Percentiles rank a stretch among this genome's conserved stretches.
These are phyloP conservation scores for Camellia oleifera DNA, from an alignment of 179 eudicot species.

Conservation along the genomic window DNA sequence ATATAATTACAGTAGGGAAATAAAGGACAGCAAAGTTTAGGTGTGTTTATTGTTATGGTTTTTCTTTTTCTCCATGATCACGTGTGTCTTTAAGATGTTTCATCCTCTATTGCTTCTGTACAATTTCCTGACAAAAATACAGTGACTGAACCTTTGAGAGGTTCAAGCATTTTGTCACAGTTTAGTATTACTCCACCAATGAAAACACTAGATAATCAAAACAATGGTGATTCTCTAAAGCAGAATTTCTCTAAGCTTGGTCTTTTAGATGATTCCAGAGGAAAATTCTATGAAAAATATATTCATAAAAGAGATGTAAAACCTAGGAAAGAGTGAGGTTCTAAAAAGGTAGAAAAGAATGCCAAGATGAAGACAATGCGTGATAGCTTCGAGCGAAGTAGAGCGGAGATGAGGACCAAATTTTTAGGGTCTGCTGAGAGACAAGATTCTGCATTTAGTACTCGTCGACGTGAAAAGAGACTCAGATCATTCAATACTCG, in stretches of 20 bases:
- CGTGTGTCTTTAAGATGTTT: too few species aligned
- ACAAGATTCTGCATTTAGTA: slow-evolving; percentile 37
- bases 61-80: too few species aligned
- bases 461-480: slow-evolving; percentile 66
- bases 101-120: slow-evolving; percentile 21
- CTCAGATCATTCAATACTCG: slow-evolving; percentile 11
- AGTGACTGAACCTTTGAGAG: slow-evolving; percentile 29
- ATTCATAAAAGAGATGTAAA: slow-evolving; percentile 78
- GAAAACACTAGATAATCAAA: slow-evolving; percentile 34
- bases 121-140: slow-evolving; percentile 26
- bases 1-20: too few species aligned
- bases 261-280: slow-evolving; percentile 63
- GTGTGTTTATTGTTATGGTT: too few species aligned
- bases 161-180: slow-evolving; percentile 31
- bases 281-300: slow-evolving; percentile 64
- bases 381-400: slow-evolving; percentile 70
- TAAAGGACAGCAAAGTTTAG: too few species aligned
- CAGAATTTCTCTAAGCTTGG: slow-evolving; percentile 43
- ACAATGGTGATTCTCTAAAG: slow-evolving; percentile 43
- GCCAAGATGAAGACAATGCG: slow-evolving; percentile 72
- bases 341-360: slow-evolving; percentile 67
- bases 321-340: slow-evolving; percentile 77
- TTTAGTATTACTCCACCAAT: slow-evolving; percentile 30
- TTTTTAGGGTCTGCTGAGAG: slow-evolving; percentile 53
- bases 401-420: slow-evolving; percentile 72